Conservation (phyloP, 1,139 yeast species). For the Scheffersomyces illinoinensis region DNA sequence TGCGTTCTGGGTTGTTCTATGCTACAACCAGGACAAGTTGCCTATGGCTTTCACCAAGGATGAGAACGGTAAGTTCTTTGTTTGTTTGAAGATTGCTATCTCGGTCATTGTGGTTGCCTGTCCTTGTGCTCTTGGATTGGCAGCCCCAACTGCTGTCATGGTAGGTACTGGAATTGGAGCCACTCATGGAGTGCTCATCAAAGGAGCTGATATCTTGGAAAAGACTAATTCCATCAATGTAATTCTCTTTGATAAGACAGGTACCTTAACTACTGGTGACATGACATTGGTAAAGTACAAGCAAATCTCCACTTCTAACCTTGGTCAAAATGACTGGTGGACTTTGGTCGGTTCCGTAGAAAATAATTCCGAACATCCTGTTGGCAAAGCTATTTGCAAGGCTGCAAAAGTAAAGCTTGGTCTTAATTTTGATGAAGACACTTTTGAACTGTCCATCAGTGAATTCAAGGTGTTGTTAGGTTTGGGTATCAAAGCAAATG, state of each 20-base stretch:
- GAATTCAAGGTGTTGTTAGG: constrained; percentile 64
- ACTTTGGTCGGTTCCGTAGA: constrained; percentile 64
- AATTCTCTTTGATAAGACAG: constrained; percentile 91
- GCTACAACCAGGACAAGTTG: constrained; percentile 29
- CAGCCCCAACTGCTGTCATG: constrained; percentile 98
- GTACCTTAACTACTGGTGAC: constrained; percentile 85
- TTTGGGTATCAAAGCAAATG: constrained; percentile 62
- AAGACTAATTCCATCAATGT: constrained; percentile 63
- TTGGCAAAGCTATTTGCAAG: constrained; percentile 66
- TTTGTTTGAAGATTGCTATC: constrained; percentile 80
- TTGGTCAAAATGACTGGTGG: constrained; percentile 47
- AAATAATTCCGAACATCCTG: constrained; percentile 80
- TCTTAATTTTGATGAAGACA: constrained; percentile 35
- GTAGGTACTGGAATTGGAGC: constrained; percentile 99
- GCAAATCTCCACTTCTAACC: constrained; percentile 6
- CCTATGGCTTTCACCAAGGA: constrained; percentile 61
- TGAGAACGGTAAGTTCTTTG: constrained; percentile 59
- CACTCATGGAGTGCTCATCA: constrained; percentile 80
- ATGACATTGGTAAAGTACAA: constrained; percentile 55
- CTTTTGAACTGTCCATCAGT: constrained; percentile 26
- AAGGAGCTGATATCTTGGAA: constrained; percentile 91
- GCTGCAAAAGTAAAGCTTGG: constrained; percentile 28
- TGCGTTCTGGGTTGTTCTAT: constrained; percentile 58
- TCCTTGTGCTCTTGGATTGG: constrained; percentile 95
- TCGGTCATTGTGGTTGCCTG: constrained; percentile 96